Evolutionary conservation across 257 asterid species (phyloP), one percentile per base, ranked within the genome.

Genomic region (Mentha longifolia): DNA sequence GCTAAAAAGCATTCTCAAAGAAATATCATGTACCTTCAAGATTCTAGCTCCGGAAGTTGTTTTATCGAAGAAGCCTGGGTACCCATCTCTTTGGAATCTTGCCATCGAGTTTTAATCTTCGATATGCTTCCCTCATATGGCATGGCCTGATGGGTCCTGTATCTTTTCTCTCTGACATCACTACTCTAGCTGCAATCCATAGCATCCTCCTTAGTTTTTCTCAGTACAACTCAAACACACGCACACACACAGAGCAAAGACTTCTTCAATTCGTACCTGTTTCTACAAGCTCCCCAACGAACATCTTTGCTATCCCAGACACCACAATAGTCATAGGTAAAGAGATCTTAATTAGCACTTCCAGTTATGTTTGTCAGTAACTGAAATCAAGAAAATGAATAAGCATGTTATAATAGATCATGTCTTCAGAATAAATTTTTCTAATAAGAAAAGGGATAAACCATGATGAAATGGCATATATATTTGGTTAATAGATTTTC

Each of bases 91-190:
- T 89, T 0, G 95, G 97, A 59, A 91, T 77, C 82, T 91, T 94
- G 70, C 97, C 97, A 50, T 89, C 99, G 41, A 85, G 87, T 74
- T 91, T 94, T n/a, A 91, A 58, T 75, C 97, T 86, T 80, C 97
- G 82, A 31, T 89, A 94, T 46, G 99, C 95, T 84, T 94, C 97
- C 75, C 99, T 85, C 68, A 94, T 79, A 81, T 89, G 99, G 83
- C 97, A 89, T 25, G 99, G 99, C 84, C 99, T 86, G 68, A 94
- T 89, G 60, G 99, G 97, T 65, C 99, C 97, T 3, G 86, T 62
- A 67, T 94, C 97, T 52, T 58, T 77, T 68, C 99, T 85, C 84
- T 91, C 97, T 1, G 86, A 61, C 99, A 94, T 94, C 63, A 94
- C 96, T 20, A 84, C 67, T 79, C 90, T 82, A 16, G 95, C 97